Percentiles rank a stretch among this genome's conserved stretches.
phyloP scores from a whole-genome alignment of 257 asterid species.

The Asclepias syriaca region DNA sequence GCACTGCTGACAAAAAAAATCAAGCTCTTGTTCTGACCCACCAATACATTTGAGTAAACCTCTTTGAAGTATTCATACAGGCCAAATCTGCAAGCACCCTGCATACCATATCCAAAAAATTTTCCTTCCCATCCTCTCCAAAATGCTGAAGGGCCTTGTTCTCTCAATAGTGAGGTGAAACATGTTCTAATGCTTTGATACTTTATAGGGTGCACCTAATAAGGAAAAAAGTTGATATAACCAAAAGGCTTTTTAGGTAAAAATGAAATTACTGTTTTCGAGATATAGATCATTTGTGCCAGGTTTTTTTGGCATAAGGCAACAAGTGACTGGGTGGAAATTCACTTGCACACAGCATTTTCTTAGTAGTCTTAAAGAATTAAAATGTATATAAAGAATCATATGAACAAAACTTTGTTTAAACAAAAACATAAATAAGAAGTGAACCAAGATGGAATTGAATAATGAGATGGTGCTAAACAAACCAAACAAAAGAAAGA shows the following conservation, averaged over 20 bases:
- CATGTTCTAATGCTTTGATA: slow-evolving; percentile 32
- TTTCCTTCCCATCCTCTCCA: slow-evolving; percentile 51
- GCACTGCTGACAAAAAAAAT: slow-evolving; percentile 35
- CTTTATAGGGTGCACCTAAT: slow-evolving; percentile 38
- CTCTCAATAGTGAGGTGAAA: slow-evolving; percentile 30
- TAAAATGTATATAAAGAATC: not conserved
- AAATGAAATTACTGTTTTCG: not conserved
- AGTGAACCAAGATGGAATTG: not conserved
- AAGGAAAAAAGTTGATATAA: slow-evolving; percentile 3
- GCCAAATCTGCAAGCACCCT: slow-evolving; percentile 51
- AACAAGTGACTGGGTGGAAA: not conserved
- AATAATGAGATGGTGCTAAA: not conserved
- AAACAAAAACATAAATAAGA: not conserved
- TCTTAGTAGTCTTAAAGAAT: not conserved
- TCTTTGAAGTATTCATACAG: slow-evolving; percentile 42
- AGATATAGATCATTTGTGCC: not conserved
- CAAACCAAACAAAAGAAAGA: not conserved
- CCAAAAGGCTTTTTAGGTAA: not conserved
- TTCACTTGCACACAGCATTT: not conserved
- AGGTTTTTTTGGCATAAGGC: not conserved
- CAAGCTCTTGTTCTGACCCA: slow-evolving; percentile 37
- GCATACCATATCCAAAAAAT: slow-evolving; percentile 43
- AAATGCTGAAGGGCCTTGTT: slow-evolving; percentile 45
- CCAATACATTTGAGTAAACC: slow-evolving; percentile 26
- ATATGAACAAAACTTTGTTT: not conserved